These are phyloP conservation scores for Dichotomopilus funicola DNA, from an alignment of 2,329 filamentous ascomycete genomes.

Conservation along the genomic window DNA sequence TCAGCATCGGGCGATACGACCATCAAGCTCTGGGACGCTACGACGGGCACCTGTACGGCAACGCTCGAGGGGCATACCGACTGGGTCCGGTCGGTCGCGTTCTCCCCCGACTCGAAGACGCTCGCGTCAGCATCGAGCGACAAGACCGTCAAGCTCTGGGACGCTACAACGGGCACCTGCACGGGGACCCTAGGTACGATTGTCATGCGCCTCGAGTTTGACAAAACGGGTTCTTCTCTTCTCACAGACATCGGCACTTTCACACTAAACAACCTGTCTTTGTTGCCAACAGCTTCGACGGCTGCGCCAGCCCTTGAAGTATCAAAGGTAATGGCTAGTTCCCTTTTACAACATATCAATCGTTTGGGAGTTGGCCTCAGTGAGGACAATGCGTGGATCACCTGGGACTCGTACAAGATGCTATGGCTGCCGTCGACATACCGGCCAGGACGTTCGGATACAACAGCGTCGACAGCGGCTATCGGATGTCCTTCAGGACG, in stretches of 20 bases:
- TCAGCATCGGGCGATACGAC: not conserved
- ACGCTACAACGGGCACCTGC: not conserved
- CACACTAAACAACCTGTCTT: not conserved
- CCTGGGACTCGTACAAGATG: not conserved
- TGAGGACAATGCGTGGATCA: not conserved
- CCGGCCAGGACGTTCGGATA: not conserved
- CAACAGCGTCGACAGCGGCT: not conserved
- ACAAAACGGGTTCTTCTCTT: not conserved
- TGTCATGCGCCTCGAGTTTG: not conserved
- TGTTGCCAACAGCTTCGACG: not conserved
- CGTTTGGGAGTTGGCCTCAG: not conserved
- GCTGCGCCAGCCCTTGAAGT: not conserved
- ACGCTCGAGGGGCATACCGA: conserved; percentile 23
- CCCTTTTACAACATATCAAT: not conserved
- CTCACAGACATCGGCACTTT: not conserved
- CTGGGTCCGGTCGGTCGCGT: conserved; percentile 9
- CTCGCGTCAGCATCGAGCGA: conserved; percentile 4
- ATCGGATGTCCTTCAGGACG: not conserved
- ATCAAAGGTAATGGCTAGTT: not conserved
- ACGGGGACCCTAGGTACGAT: not conserved
- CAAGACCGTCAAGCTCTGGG: too few species aligned
- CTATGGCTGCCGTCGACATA: not conserved
- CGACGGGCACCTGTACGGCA: conserved; percentile 11
- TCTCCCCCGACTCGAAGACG: conserved; percentile 7
- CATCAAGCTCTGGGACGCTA: conserved; percentile 6